These are phyloP conservation scores for Eucalyptus camaldulensis DNA, from an alignment of 345 rosid genomes.

Conservation along the genomic window DNA sequence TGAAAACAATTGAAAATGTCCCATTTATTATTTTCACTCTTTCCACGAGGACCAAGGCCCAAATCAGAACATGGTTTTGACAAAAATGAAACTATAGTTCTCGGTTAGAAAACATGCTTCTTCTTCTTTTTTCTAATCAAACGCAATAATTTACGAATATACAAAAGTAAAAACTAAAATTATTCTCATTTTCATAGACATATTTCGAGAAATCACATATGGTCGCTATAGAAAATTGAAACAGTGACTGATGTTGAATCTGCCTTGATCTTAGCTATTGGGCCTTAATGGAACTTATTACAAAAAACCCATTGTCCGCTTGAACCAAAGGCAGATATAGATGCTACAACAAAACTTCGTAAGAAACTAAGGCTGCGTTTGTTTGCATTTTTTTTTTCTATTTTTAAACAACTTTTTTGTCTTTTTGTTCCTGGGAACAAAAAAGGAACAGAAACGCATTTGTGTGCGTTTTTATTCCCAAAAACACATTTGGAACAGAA, in stretches of 20 bases:
- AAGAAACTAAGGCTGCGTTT: no score
- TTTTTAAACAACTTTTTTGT: no score
- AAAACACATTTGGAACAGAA: no score
- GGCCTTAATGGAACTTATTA: not conserved
- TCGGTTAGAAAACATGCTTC: not conserved
- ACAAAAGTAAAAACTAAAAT: not conserved
- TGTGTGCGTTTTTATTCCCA: no score
- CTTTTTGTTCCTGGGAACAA: no score
- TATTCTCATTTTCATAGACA: not conserved
- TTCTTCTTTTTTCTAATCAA: not conserved
- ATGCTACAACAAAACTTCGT: rapidly evolving
- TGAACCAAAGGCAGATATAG: no score
- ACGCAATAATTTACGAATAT: not conserved
- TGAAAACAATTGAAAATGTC: not conserved
- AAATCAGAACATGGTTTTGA: not conserved
- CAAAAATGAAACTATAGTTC: not conserved
- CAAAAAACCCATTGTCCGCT: not conserved
- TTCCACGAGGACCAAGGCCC: not conserved
- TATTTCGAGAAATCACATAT: not conserved
- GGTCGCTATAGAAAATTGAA: not conserved
- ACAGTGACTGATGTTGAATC: not conserved
- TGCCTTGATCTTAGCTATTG: not conserved
- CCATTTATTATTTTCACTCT: not conserved
- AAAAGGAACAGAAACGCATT: no score
- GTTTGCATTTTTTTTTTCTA: no score